Base-by-base conservation (phyloP, 768 basidiomycete species). In the Lactarius quietus region DNA sequence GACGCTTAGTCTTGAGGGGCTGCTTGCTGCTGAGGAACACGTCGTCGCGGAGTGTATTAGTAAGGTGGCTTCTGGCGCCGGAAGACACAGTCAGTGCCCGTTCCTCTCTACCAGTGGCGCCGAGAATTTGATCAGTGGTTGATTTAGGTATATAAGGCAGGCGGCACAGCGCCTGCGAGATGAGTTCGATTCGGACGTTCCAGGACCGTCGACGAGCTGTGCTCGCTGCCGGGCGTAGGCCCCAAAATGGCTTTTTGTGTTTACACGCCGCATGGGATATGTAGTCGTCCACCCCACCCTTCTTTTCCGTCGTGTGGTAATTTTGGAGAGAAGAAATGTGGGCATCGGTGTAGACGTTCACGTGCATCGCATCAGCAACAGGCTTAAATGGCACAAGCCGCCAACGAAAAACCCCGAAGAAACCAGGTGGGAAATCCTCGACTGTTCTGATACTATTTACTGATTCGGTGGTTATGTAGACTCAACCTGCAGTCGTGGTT, bases 311-410 rank as follows among this genome's bases (percentile, higher is more conserved):
- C 28, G 31, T 20, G 17, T 41, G n/a, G n/a, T 29, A 35, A n/a
- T 56, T 39, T 4, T 33, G 29, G 18, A 45, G 31, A 10, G 7
- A 72, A 93, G 91, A 54, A 93, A 94, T 70, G 80, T 83, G 29
- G 96, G 96, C 1, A 96, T 98, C 38, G 96, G 95, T 0, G 96
- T 98, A 0, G 96, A 99, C 70, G 90, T 93, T 0, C 96, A 99
- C 74, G 95, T 98, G 8, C 95, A 98, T 70, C 81, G 96, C 7
- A 98, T 99, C 60, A 95, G 95, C 31, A 95, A 98, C 70, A 81
- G 94, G 18, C 76, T 99, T 2, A 87, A 91, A 45, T 99, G 96
- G 96, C 96, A 98, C 75, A 84, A 85, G 66, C 86, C 83, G 3
- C 86, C 85, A 7, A 95, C 95, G 1, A 91, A 88, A 72, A 89